Evolutionary conservation across 1,284 basidiomycete species (phyloP).

Genomic region (Schizophyllum amplum): DNA sequence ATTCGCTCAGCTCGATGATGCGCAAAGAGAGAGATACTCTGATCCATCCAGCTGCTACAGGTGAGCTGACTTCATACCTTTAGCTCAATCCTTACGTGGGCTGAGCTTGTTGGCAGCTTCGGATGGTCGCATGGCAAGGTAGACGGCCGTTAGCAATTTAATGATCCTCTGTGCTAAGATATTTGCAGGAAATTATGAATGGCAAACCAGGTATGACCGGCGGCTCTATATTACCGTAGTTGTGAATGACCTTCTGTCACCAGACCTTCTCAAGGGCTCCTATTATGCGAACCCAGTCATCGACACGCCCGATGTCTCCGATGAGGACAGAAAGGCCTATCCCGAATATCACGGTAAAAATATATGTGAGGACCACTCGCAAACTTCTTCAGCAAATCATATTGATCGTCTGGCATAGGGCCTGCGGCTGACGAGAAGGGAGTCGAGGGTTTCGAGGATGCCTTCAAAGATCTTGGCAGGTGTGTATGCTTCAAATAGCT

Average conservation of each 20-base stretch:
- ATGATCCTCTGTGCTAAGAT: background rate
- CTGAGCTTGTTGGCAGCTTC: slow-evolving; percentile 45
- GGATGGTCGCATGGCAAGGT: slow-evolving; percentile 94
- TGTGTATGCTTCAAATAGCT: slow-evolving; percentile 21
- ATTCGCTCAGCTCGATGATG: slow-evolving; percentile 66
- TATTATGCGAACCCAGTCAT: slow-evolving; percentile 86
- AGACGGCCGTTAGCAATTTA: slow-evolving; percentile 6
- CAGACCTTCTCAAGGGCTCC: slow-evolving; percentile 79
- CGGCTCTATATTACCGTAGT: slow-evolving; percentile 28
- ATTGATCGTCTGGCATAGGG: slow-evolving; percentile 38
- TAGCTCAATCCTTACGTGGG: background rate
- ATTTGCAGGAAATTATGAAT: slow-evolving; percentile 84
- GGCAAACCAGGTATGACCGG: slow-evolving; percentile 60
- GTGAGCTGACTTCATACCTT: slow-evolving; percentile 23
- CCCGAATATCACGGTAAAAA: slow-evolving; percentile 77
- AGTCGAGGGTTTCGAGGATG: slow-evolving; percentile 71
- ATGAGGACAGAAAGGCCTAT: slow-evolving; percentile 43
- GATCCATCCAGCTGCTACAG: slow-evolving; percentile 65
- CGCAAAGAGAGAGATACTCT: slow-evolving; percentile 59
- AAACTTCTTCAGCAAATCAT: background rate
- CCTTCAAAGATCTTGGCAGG: slow-evolving; percentile 80
- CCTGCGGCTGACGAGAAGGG: slow-evolving; percentile 51
- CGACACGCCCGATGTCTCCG: slow-evolving; percentile 53
- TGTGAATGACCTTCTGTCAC: slow-evolving; percentile 16
- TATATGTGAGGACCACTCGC: slow-evolving; percentile 48